A percentile compares a stretch with the other conserved stretches of the same genome.
These are phyloP conservation scores for Naganishia onofrii DNA, from an alignment of 768 basidiomycete genomes.

Conservation along the genomic window DNA sequence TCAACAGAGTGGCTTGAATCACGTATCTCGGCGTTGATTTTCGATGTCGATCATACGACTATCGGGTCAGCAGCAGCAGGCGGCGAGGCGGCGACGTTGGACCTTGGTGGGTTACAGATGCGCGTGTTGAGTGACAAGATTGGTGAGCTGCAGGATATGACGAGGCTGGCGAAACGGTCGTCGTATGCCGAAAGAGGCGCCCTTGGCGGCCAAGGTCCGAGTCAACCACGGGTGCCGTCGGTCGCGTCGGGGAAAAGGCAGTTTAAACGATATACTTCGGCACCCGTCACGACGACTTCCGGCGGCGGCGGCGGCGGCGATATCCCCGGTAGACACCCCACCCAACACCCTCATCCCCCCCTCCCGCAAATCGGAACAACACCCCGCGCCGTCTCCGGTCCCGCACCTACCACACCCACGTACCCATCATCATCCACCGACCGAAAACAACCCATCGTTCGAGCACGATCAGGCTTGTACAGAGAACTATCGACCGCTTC, in stretches of 20 bases:
- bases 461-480: conserved; percentile 8
- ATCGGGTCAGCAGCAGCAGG: not conserved
- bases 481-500: conserved; percentile 1
- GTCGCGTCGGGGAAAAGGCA: not conserved
- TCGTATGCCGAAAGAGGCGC: not conserved
- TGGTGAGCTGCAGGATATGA: conserved; percentile 23
- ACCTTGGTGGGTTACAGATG: not conserved
- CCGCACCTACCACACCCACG: not conserved
- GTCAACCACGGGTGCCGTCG: not conserved
- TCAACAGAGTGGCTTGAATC: conserved; percentile 18
- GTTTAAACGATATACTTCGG: conserved; percentile 17
- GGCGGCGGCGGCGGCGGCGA: too few species aligned
- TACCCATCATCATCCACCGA: not conserved
- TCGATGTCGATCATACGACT: conserved; percentile 1
- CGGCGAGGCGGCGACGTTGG: not conserved
- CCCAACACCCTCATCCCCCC: not conserved
- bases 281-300: conserved; percentile 10
- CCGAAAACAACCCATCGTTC: not conserved
- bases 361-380: not conserved
- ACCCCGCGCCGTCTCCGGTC: conserved; percentile 4
- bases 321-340: not conserved
- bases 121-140: conserved; percentile 17
- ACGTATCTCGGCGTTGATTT: conserved; percentile 20
- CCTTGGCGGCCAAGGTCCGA: not conserved
- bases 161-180: conserved; percentile 3